Evolutionary conservation across 2,329 filamentous ascomycete species (phyloP), one percentile per base, ranked within the genome.

Genomic region (Alternaria ventricosa): DNA sequence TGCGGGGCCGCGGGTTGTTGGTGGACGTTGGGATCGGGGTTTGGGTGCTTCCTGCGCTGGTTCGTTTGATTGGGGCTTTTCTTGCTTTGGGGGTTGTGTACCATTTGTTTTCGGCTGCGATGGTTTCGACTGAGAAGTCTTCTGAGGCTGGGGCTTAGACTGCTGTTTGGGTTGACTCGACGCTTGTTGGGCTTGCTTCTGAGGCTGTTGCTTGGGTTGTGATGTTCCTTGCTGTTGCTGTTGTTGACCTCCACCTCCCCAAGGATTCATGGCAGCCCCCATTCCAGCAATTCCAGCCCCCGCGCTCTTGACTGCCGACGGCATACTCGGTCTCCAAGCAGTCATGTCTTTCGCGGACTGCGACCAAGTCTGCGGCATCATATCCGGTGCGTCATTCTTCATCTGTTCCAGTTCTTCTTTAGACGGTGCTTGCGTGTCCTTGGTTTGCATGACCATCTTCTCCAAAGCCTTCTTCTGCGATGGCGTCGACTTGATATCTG

Each of bases 371-470:
- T 75, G 67, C 5, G 76, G 75, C 71, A 75, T 75, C 9, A 74
- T 68, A 54, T 78, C 77, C 12, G 75, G 74, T 20, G 71, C 72
- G 23, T 79, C 76, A 6, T 64, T 68, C 55, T 75, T 77, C 77
- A 80, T 78, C 55, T 71, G 53, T 57, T 79, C 76, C 53, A 79
- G 55, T 61, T 79, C 77, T 65, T 77, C 74, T 49, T 75, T 47
- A 2, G 59, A 71, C 0, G 78, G 78, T 15, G 74, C 72, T 22
- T 78, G 74, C 12, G 72, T 76, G 43, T 78, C 76, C 30, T 73
- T 78, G 3, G 70, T 72, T 60, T 79, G 78, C 71, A 74, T 77
- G 8, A 79, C 70, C 78, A 79, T 79, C 65, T 79, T 80, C 49
- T 79, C 78, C 49, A 80, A 55, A 5, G 77, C 72, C 54, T 72